Evolutionary conservation across 2,329 filamentous ascomycete genomes (phyloP), one percentile per base, ranked within the genome.

Genomic region (Pseudopithomyces maydicus): DNA sequence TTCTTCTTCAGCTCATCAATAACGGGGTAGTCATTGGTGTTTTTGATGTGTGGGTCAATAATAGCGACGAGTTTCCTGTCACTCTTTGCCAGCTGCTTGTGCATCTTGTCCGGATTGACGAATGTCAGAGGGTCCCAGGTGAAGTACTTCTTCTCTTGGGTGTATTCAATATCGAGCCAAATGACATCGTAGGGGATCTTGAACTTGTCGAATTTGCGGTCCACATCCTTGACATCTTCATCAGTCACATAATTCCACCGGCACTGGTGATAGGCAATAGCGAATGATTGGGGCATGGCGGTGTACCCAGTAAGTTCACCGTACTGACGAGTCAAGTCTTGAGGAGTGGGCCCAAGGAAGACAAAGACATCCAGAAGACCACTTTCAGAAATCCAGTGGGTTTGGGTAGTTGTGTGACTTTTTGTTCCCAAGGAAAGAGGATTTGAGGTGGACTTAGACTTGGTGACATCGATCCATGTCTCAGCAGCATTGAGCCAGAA

Each of bases 181-280:
- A 99, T 99, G 62, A 98, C 91, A 77, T 99, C 95, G 79, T 98
- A 99, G 0, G 95, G 95, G 53, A 99, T 97, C 73, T 91, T 89
- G 78, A 88, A 87, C 79, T 95, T 96, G 80, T 98, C 93, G 80
- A 99, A 97, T 75, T 96, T 96, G 63, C 90, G 88, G 74, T 98
- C 93, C 41, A 99, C 94, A 70, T 98, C 93, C 76, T 91, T 96
- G 56, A 99, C 93, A 77, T 99, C 95, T 63, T 97, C 92, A 68
- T 97, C 94, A 1, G 92, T 96, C 55, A 97, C 89, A 74, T 99
- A 99, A 79, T 99, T 99, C 95, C 95, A 99, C 67, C 95, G 90
- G 76, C 95, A 98, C 76, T 99, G 95, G 72, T 99, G 95, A 77
- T 98, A 97, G 12, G 87, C 95, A 64, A 99, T 87, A 1, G 94